Conservation (phyloP, 768 basidiomycete species). For the Lactarius deliciosus region DNA sequence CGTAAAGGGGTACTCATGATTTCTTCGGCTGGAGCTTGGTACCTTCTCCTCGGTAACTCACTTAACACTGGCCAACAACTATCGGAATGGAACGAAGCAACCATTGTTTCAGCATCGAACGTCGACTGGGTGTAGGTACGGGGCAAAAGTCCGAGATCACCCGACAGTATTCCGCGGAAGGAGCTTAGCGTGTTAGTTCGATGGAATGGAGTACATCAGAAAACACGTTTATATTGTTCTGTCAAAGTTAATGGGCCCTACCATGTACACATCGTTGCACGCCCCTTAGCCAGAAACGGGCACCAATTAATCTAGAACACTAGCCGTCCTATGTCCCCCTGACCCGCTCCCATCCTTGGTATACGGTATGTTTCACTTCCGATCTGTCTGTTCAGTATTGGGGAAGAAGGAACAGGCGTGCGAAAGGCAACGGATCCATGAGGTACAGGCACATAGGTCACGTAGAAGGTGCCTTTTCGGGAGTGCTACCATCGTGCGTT, state of each 20-base stretch:
- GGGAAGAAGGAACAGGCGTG: not conserved
- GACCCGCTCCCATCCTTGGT: not conserved
- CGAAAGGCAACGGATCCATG: not conserved
- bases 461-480: not conserved
- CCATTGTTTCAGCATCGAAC: not conserved
- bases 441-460: not conserved
- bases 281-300: not conserved
- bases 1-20: not conserved
- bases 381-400: not conserved
- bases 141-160: slow-evolving; percentile 20
- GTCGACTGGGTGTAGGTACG: slow-evolving; percentile 1
- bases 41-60: not conserved
- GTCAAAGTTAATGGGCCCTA: not conserved
- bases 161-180: slow-evolving; percentile 13
- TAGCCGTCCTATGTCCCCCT: not conserved
- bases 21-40: not conserved
- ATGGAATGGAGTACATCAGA: not conserved
- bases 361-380: not conserved
- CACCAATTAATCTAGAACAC: not conserved
- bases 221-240: not conserved
- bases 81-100: slow-evolving; percentile 2
- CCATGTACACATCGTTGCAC: not conserved
- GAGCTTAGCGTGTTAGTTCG: not conserved
- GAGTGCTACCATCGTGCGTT: not conserved
- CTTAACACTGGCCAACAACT: not conserved